Percentiles rank a stretch among this genome's conserved stretches.
These are phyloP conservation scores for Trametes sanguinea DNA, from an alignment of 768 basidiomycete species.

Conservation along the genomic window DNA sequence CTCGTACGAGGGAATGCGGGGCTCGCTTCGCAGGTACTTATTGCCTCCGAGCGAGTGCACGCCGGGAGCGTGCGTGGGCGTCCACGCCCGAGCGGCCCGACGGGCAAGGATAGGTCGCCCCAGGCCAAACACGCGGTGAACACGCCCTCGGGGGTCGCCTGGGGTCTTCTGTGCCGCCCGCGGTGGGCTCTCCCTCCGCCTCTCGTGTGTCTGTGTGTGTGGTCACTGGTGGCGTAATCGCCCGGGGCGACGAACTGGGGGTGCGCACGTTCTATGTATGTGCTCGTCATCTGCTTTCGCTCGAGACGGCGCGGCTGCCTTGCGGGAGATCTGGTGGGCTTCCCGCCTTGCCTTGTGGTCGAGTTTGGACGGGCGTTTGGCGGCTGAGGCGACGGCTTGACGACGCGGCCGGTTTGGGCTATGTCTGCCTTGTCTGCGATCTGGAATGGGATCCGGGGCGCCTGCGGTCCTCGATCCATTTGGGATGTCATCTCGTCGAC, in stretches of 20 bases:
- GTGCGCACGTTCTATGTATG: not conserved
- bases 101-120: not conserved
- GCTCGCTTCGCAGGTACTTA: not conserved
- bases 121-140: not conserved
- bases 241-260: not conserved
- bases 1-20: not conserved
- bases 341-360: not conserved
- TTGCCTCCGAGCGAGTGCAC: constrained; percentile 1
- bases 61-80: constrained; percentile 2
- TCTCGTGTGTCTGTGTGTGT: not conserved
- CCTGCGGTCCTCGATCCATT: not conserved
- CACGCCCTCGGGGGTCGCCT: constrained; percentile 1
- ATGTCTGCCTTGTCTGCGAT: not conserved
- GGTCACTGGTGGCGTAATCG: not conserved
- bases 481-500: not conserved
- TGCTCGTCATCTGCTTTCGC: too few species aligned
- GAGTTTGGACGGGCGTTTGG: too few species aligned
- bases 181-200: not conserved
- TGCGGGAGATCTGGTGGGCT: not conserved
- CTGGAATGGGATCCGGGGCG: not conserved
- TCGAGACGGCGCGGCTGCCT: too few species aligned
- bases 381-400: too few species aligned
- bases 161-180: constrained; percentile 1
- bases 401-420: too few species aligned
- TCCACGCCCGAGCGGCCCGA: not conserved